These are phyloP conservation scores for Fusarium sp. DNA, from an alignment of 2,329 filamentous ascomycete species.

Conservation along the genomic window DNA sequence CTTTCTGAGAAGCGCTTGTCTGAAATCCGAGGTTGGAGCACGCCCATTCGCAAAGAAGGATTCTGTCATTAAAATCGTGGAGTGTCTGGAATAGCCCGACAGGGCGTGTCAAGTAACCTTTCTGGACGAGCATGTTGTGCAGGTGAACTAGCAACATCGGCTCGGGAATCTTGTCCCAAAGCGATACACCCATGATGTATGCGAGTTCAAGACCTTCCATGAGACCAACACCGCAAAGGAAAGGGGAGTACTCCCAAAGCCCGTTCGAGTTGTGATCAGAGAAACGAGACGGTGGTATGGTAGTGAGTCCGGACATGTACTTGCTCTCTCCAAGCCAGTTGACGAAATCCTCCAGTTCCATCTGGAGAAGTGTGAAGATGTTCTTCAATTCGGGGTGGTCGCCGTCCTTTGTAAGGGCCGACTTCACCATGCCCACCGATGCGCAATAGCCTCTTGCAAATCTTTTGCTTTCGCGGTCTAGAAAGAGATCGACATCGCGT, in stretches of 20 bases:
- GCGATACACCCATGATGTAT: slow-evolving; percentile 47
- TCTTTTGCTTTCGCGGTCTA: slow-evolving; percentile 51
- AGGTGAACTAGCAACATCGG: slow-evolving; percentile 56
- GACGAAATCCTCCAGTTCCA: slow-evolving; percentile 18
- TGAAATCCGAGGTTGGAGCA: slow-evolving; percentile 20
- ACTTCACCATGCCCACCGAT: neutral
- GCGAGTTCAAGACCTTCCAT: slow-evolving; percentile 56
- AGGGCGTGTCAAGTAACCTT: slow-evolving; percentile 50
- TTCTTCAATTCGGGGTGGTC: neutral
- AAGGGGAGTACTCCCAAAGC: slow-evolving; percentile 62
- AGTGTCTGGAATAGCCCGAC: slow-evolving; percentile 49
- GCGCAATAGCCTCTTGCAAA: slow-evolving; percentile 21
- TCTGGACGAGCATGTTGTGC: slow-evolving; percentile 60
- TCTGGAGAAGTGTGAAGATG: slow-evolving; percentile 6
- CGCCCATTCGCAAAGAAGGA: slow-evolving; percentile 17
- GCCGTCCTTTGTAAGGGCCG: neutral
- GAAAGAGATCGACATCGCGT: slow-evolving; percentile 57
- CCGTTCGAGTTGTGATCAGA: slow-evolving; percentile 54
- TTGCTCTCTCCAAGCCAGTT: slow-evolving; percentile 33
- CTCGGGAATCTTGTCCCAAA: slow-evolving; percentile 57
- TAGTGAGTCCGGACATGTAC: slow-evolving; percentile 14
- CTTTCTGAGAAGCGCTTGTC: slow-evolving; percentile 1
- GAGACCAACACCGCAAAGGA: slow-evolving; percentile 59
- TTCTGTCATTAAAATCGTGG: slow-evolving; percentile 29
- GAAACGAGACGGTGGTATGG: slow-evolving; percentile 57